These are phyloP conservation scores for Fusarium goolgardi DNA, from an alignment of 2,329 filamentous ascomycete species.

Conservation along the genomic window DNA sequence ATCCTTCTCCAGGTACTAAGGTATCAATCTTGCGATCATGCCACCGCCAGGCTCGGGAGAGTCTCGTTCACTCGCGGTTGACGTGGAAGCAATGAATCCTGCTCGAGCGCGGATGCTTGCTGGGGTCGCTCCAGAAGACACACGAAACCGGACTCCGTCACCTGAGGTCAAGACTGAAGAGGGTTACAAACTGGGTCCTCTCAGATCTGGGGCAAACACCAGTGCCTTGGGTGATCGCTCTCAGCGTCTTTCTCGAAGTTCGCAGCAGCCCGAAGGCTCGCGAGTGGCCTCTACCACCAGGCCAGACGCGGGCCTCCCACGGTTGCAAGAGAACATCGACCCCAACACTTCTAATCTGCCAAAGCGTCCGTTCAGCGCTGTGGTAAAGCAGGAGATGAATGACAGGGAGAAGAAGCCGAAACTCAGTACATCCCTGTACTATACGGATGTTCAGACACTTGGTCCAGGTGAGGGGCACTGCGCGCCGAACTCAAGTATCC, in stretches of 20 bases:
- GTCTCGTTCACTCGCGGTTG: slow-evolving; percentile 5
- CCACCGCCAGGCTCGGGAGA: background rate
- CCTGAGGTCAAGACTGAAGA: slow-evolving; percentile 23
- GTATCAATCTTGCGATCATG: slow-evolving; percentile 1
- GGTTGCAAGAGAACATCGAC: background rate
- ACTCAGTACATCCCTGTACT: background rate
- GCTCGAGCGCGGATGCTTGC: slow-evolving; percentile 45
- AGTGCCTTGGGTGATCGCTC: slow-evolving; percentile 35
- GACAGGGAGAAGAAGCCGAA: slow-evolving; percentile 11
- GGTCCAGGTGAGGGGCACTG: slow-evolving; percentile 28
- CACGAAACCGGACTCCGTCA: background rate
- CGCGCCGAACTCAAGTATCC: background rate
- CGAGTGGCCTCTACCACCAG: background rate
- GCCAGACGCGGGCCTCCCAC: background rate
- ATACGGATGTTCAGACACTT: slow-evolving; percentile 29
- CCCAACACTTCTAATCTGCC: background rate
- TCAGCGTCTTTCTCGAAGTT: slow-evolving; percentile 11
- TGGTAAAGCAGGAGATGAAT: background rate
- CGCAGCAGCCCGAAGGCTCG: slow-evolving; percentile 1
- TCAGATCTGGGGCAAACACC: slow-evolving; percentile 34
- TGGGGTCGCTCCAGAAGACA: slow-evolving; percentile 26
- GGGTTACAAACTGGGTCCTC: background rate
- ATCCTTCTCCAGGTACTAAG: background rate
- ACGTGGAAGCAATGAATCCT: slow-evolving; percentile 44
- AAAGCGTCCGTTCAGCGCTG: slow-evolving; percentile 21